These are phyloP conservation scores for Scutellaria barbata DNA, from an alignment of 257 asterid species.

Conservation along the genomic window DNA sequence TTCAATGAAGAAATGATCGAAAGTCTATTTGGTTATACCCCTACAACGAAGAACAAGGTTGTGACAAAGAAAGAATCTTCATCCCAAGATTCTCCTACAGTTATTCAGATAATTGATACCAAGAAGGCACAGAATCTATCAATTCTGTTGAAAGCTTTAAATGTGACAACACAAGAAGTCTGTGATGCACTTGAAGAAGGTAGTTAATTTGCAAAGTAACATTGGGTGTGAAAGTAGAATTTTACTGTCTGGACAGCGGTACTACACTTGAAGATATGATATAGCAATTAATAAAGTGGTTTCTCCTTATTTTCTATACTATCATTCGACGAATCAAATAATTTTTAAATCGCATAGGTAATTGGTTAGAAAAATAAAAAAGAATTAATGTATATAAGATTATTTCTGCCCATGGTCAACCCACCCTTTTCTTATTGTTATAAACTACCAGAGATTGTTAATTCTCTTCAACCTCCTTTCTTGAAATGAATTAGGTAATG, in stretches of 20 bases:
- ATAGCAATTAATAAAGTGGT: neutral
- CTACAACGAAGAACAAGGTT: slow-evolving; percentile 52
- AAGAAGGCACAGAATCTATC: slow-evolving; percentile 92
- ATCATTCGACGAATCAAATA: slow-evolving; percentile 20
- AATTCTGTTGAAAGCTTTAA: slow-evolving; percentile 87
- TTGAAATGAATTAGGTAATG: slow-evolving; percentile 54
- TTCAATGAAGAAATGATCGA: slow-evolving; percentile 96
- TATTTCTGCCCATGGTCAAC: neutral
- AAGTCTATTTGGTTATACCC: slow-evolving; percentile 71
- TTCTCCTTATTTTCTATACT: neutral
- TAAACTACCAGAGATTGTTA: neutral
- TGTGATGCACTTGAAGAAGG: slow-evolving; percentile 96
- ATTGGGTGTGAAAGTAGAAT: neutral
- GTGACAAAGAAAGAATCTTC: slow-evolving; percentile 51
- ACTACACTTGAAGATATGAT: neutral
- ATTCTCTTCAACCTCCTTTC: slow-evolving; percentile 5
- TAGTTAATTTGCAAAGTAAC: slow-evolving; percentile 33
- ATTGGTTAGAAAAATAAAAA: neutral
- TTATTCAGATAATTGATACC: slow-evolving; percentile 73
- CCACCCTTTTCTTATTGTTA: neutral
- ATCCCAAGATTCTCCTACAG: slow-evolving; percentile 48
- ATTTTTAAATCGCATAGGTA: neutral
- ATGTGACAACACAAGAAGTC: slow-evolving; percentile 94
- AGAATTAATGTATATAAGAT: neutral
- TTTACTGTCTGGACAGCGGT: neutral